phyloP scores from a whole-genome alignment of 2,329 filamentous ascomycete species.

The Dendrostoma leiphaemia region DNA sequence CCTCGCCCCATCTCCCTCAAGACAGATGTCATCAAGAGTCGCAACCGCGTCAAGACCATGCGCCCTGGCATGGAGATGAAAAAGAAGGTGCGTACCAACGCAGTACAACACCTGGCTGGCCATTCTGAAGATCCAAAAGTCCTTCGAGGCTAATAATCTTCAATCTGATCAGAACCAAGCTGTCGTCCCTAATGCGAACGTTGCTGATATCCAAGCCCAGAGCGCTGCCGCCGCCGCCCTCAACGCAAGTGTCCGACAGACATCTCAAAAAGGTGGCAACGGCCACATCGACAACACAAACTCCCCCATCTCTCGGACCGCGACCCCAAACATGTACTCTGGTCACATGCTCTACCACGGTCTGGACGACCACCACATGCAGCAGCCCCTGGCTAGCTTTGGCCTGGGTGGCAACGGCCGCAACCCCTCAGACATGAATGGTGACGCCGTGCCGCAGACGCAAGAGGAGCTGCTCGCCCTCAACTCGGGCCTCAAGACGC shows the following conservation, averaged over 20 bases:
- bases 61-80: conserved; percentile 75
- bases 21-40: conserved; percentile 99
- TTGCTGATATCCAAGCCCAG: conserved; percentile 55
- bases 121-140: conserved; percentile 8
- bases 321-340: conserved; percentile 73
- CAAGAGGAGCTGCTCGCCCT: conserved; percentile 77
- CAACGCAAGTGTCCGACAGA: conserved; percentile 51
- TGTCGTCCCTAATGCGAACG: conserved; percentile 50
- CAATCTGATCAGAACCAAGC: conserved; percentile 32
- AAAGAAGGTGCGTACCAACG: conserved; percentile 71
- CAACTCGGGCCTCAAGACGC: conserved; percentile 88
- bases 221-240: conserved; percentile 49
- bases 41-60: conserved; percentile 92
- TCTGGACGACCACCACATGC: conserved; percentile 70
- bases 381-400: conserved; percentile 51
- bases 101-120: not conserved
- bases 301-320: conserved; percentile 76
- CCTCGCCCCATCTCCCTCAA: conserved; percentile 94
- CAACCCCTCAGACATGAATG: conserved; percentile 48
- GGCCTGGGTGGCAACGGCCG: conserved; percentile 53
- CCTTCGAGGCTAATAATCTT: conserved; percentile 15
- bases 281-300: conserved; percentile 72
- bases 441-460: conserved; percentile 68
- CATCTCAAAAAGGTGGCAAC: conserved; percentile 70
- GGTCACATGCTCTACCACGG: conserved; percentile 78